These are phyloP conservation scores for Vitis hybrid DNA, from an alignment of 177 flowering plant genomes.

Conservation along the genomic window DNA sequence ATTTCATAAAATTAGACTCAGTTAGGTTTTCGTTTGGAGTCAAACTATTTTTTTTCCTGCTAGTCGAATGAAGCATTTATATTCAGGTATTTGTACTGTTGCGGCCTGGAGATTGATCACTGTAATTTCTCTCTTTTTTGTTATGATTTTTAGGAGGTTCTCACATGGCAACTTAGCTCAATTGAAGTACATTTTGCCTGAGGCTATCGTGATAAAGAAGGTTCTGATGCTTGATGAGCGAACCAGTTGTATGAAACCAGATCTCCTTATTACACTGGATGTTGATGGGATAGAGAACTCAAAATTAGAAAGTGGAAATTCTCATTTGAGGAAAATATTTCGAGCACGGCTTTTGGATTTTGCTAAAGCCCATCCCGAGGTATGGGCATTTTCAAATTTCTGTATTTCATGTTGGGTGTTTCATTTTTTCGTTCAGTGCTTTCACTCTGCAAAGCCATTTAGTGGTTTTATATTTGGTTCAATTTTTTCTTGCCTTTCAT, in stretches of 20 bases:
- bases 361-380: slow-evolving; percentile 72
- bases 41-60: no score
- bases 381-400: slow-evolving; percentile 16
- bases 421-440: neutral
- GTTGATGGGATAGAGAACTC: slow-evolving; percentile 35
- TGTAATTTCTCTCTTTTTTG: neutral
- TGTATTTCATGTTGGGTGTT: neutral
- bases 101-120: no score
- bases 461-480: no score
- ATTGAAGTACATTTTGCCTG: slow-evolving; percentile 72
- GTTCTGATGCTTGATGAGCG: slow-evolving; percentile 55
- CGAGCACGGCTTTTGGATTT: slow-evolving; percentile 54
- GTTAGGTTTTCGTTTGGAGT: no score
- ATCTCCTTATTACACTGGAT: slow-evolving; percentile 55
- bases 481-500: no score
- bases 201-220: slow-evolving; percentile 58
- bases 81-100: no score
- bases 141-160: slow-evolving; percentile 62
- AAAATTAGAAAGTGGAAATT: slow-evolving; percentile 28
- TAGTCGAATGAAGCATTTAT: no score
- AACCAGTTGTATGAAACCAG: slow-evolving; percentile 76
- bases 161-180: slow-evolving; percentile 70
- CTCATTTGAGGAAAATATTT: slow-evolving; percentile 52
- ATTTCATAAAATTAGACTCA: neutral
- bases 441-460: no score